Base-by-base conservation (phyloP, 257 asterid genomes). In the Scutellaria galericulata region DNA sequence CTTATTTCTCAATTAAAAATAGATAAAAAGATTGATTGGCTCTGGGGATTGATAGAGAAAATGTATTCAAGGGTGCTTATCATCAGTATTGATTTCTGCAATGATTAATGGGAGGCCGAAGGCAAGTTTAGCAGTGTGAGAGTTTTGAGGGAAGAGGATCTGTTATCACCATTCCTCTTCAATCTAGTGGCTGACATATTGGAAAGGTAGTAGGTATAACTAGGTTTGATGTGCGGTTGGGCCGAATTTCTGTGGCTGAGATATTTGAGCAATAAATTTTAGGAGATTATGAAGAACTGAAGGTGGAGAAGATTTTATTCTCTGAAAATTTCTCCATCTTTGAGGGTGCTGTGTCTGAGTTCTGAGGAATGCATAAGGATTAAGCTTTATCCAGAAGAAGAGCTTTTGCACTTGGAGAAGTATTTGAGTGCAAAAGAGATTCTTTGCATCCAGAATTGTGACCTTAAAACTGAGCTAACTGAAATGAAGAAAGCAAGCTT, bases 361-460 rank as follows among this genome's bases (percentile, higher is more conserved):
- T 81, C 63, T 18, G 97, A 90, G 86, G 86, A 79, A 55, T 83
- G 91, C 88, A 86, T 82, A 42, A 74, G 79, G 75, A 77, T 62
- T 44, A 84, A 68, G 66, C 50, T 70, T 71, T 75, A 40, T 12
- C 60, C 85, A 7, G 89, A 87, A 82, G 88, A 89, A 74, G 86
- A 84, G 85, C 63, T 92, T 74, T 75, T 22, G 70, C 68, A 78
- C 68, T 48, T 83, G 85, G 88, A 92, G 81, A 75, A 76, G 74
- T 86, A 81, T 47, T 77, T 89, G 73, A 74, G 45, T 52, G 80
- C 24, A 53, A 83, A 87, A 77, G 88, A 85, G 83, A 71, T 71
- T 57, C 52, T 83, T 2, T 61, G 60, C 51, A 44, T 62, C 35
- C 81, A 82, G 76, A 75, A 77, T 20, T 78, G 52, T 31, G 86